These are phyloP conservation scores for Penicillium sp. DNA, from an alignment of 2,329 filamentous ascomycete species.

Conservation along the genomic window DNA sequence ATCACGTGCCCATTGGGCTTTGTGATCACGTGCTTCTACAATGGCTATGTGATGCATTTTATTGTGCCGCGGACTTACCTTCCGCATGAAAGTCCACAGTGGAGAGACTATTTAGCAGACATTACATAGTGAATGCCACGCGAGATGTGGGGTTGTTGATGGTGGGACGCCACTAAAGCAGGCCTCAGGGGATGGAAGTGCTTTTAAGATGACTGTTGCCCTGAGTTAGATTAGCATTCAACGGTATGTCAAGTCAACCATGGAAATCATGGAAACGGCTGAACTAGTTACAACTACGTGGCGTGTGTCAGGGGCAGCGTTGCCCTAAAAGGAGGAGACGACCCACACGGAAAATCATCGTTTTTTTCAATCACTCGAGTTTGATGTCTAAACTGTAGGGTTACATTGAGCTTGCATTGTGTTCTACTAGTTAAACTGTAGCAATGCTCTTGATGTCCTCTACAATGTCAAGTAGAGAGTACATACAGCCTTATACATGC, in stretches of 20 bases:
- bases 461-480: too few species aligned
- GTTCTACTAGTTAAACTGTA: background rate
- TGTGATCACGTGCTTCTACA: too few species aligned
- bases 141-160: background rate
- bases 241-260: background rate
- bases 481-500: background rate
- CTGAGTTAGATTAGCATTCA: background rate
- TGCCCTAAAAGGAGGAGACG: background rate
- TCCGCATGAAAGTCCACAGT: background rate
- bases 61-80: background rate
- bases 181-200: background rate
- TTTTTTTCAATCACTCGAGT: background rate
- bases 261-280: background rate
- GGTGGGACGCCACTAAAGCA: background rate
- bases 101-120: background rate
- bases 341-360: constrained; percentile 2
- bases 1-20: too few species aligned
- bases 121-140: background rate
- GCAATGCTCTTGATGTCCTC: background rate
- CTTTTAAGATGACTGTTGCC: background rate
- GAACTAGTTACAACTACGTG: background rate
- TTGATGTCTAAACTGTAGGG: background rate
- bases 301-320: background rate
- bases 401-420: background rate
- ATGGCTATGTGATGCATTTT: background rate